Conservation (phyloP, 805 yeast genomes). For the Candida coquimbonensis region DNA sequence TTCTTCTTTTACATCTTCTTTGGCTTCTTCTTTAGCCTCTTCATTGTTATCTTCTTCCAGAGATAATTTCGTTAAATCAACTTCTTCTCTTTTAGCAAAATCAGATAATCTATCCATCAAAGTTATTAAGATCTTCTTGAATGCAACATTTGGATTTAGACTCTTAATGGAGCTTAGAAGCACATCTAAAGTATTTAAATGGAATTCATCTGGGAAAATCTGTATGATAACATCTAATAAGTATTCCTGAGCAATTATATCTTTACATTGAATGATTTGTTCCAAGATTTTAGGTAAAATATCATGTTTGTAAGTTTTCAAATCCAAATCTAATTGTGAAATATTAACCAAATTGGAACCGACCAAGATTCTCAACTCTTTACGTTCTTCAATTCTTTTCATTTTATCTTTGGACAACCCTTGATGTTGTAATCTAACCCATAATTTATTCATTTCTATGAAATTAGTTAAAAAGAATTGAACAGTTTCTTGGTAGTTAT, state of each 20-base stretch:
- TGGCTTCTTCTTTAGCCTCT: too few species aligned
- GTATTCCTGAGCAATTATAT: conserved; percentile 87
- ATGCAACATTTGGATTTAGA: conserved; percentile 64
- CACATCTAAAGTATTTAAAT: conserved; percentile 61
- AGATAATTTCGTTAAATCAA: conserved; percentile 17
- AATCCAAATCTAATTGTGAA: conserved; percentile 53
- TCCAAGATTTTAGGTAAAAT: conserved; percentile 79
- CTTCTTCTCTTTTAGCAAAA: conserved; percentile 37
- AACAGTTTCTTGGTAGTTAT: conserved; percentile 52
- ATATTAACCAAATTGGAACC: conserved; percentile 89
- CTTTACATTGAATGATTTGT: conserved; percentile 89
- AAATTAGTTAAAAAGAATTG: conserved; percentile 80
- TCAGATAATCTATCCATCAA: conserved; percentile 65
- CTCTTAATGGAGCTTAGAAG: conserved; percentile 60
- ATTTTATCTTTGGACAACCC: conserved; percentile 82
- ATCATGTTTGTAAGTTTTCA: conserved; percentile 34
- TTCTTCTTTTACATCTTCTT: too few species aligned
- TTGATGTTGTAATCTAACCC: conserved; percentile 96
- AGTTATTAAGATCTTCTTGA: conserved; percentile 58
- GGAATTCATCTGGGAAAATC: conserved; percentile 92
- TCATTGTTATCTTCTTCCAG: conserved; percentile 9
- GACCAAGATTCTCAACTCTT: conserved; percentile 83
- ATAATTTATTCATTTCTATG: conserved; percentile 94
- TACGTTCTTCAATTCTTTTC: conserved; percentile 70
- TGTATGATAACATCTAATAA: conserved; percentile 86